These are phyloP conservation scores for Fusarium cyanostomum DNA, from an alignment of 2,329 filamentous ascomycete genomes.

Conservation along the genomic window DNA sequence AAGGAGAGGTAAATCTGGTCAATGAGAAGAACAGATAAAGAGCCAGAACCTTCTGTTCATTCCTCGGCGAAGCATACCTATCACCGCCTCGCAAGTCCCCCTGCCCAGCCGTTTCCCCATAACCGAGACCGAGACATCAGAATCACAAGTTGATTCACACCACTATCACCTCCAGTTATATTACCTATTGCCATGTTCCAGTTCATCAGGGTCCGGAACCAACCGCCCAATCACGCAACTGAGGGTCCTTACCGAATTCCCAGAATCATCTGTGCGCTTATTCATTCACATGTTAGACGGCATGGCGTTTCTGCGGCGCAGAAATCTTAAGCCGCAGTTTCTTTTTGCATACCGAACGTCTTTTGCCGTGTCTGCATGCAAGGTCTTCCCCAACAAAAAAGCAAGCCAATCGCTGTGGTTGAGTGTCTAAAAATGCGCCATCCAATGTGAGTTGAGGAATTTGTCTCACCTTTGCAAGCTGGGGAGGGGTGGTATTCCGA, in stretches of 20 bases:
- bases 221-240: slow-evolving; percentile 20
- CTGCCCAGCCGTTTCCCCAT: slow-evolving; percentile 9
- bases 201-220: slow-evolving; percentile 6
- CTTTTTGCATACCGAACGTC: too few relatives aligned
- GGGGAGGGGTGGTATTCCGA: neutral
- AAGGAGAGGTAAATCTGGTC: too few relatives aligned
- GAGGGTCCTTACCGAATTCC: slow-evolving; percentile 11
- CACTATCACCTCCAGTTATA: slow-evolving; percentile 14
- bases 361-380: too few relatives aligned
- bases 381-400: slow-evolving; percentile 29
- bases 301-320: neutral
- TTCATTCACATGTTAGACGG: slow-evolving; percentile 27
- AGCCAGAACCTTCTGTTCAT: neutral
- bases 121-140: slow-evolving; percentile 9
- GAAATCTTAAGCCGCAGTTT: neutral
- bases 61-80: neutral
- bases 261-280: slow-evolving; percentile 9
- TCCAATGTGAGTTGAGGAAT: slow-evolving; percentile 8
- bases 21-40: neutral
- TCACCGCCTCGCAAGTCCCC: slow-evolving; percentile 2
- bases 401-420: slow-evolving; percentile 16
- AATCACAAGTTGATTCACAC: slow-evolving; percentile 33
- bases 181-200: neutral
- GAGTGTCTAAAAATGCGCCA: slow-evolving; percentile 26
- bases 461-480: slow-evolving; percentile 2